Evolutionary conservation across 169 alveolate species (phyloP).

Genomic region (Plasmodium knowlesi): DNA sequence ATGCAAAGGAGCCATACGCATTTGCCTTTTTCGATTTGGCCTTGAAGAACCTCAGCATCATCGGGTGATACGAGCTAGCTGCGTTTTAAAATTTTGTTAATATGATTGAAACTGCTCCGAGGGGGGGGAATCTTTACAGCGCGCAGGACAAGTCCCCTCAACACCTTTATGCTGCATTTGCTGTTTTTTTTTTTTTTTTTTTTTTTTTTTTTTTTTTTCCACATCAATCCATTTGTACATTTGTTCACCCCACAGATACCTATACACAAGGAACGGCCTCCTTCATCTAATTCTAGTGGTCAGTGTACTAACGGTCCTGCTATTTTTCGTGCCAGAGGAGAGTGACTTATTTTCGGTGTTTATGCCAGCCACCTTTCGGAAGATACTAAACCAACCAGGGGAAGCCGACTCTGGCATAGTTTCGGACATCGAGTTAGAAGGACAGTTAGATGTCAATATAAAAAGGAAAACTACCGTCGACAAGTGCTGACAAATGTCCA

Average conservation of each 20-base stretch:
- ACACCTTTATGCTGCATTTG: not conserved
- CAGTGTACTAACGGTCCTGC: not conserved
- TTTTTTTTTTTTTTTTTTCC: not conserved
- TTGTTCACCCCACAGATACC: not conserved
- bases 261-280: not conserved
- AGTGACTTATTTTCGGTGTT: not conserved
- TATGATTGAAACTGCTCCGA: not conserved
- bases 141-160: not conserved
- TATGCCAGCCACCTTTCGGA: not conserved
- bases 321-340: slow-evolving; percentile 18
- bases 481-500: not conserved
- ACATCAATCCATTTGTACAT: not conserved
- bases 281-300: not conserved
- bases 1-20: not conserved
- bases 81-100: not conserved
- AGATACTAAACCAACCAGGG: not conserved
- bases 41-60: not conserved
- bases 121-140: not conserved
- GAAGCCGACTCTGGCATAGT: not conserved
- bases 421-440: not conserved
- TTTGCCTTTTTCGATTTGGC: slow-evolving; percentile 11
- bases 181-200: no score
- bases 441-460: not conserved
- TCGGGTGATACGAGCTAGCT: slow-evolving; percentile 7
- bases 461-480: not conserved